A percentile compares a stretch with the other conserved stretches of the same genome.
phyloP scores from a whole-genome alignment of 2,329 filamentous ascomycete genomes.

The Amesomyces nigricolor region DNA sequence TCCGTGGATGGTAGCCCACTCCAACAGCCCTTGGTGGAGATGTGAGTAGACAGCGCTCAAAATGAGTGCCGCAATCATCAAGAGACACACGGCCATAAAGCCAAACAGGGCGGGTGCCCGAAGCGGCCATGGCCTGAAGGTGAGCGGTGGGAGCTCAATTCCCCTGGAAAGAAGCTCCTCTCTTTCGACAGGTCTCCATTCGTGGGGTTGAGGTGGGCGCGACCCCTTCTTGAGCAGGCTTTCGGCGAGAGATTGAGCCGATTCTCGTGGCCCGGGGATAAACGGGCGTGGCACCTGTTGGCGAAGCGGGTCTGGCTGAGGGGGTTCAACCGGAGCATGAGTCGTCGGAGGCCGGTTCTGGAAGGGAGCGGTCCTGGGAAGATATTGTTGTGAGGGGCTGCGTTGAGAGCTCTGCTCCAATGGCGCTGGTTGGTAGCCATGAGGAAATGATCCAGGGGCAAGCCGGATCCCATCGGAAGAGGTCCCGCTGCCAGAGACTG shows the following conservation, averaged over 20 bases:
- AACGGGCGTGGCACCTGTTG: slow-evolving; percentile 10
- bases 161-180: slow-evolving; percentile 29
- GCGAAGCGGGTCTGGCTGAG: neutral
- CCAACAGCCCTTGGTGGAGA: slow-evolving; percentile 57
- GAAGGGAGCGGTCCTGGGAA: neutral
- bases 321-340: neutral
- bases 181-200: slow-evolving; percentile 29
- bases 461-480: slow-evolving; percentile 17
- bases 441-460: slow-evolving; percentile 27
- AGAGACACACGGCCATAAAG: slow-evolving; percentile 55
- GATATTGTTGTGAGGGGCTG: neutral
- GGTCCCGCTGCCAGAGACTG: slow-evolving; percentile 39
- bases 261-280: slow-evolving; percentile 19
- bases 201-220: slow-evolving; percentile 21
- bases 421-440: slow-evolving; percentile 4
- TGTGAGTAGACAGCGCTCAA: slow-evolving; percentile 67
- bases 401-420: neutral
- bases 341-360: slow-evolving; percentile 5
- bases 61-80: slow-evolving; percentile 67
- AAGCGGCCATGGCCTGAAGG: slow-evolving; percentile 66
- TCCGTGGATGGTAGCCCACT: slow-evolving; percentile 64
- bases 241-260: slow-evolving; percentile 25
- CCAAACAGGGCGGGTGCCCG: slow-evolving; percentile 58
- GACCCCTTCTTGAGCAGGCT: slow-evolving; percentile 22
- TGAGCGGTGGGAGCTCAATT: slow-evolving; percentile 48